These are phyloP conservation scores for Cercospora brassicicola DNA, from an alignment of 2,329 filamentous ascomycete species.

Conservation along the genomic window DNA sequence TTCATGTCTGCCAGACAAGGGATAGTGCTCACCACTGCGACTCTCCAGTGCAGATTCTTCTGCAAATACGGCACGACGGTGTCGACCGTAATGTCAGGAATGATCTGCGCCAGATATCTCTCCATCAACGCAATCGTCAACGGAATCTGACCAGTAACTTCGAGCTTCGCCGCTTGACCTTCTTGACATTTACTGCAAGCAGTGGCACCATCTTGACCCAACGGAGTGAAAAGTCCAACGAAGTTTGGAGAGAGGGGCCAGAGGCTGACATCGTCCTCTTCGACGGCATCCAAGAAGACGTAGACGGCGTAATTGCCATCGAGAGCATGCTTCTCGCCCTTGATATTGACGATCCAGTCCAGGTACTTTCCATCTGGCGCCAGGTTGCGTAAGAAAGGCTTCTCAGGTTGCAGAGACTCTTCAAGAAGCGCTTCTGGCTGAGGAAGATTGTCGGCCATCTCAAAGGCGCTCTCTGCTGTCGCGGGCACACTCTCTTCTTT, in stretches of 20 bases:
- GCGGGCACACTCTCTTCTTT: neutral
- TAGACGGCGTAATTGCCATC: conserved; percentile 2
- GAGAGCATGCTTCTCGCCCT: conserved; percentile 5
- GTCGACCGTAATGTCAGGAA: conserved; percentile 5
- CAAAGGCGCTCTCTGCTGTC: neutral
- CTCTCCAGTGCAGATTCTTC: conserved; percentile 15
- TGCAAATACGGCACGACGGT: conserved; percentile 13
- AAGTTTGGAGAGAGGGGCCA: conserved; percentile 3
- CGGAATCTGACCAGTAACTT: conserved; percentile 10
- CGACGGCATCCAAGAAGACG: neutral
- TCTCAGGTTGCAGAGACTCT: conserved; percentile 3
- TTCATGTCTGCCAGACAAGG: neutral
- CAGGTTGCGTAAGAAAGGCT: conserved; percentile 1
- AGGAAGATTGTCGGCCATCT: neutral
- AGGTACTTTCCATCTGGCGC: neutral
- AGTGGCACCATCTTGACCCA: neutral
- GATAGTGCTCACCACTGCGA: conserved; percentile 8
- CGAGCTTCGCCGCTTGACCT: neutral
- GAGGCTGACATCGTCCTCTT: neutral
- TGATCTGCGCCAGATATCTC: conserved; percentile 9
- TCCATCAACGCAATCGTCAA: conserved; percentile 13
- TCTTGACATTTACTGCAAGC: neutral
- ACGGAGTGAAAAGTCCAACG: neutral
- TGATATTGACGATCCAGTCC: conserved; percentile 5
- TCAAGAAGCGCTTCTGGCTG: neutral